Conservation (phyloP, 352 stramenopile species). For the Pythium aristosporum region DNA sequence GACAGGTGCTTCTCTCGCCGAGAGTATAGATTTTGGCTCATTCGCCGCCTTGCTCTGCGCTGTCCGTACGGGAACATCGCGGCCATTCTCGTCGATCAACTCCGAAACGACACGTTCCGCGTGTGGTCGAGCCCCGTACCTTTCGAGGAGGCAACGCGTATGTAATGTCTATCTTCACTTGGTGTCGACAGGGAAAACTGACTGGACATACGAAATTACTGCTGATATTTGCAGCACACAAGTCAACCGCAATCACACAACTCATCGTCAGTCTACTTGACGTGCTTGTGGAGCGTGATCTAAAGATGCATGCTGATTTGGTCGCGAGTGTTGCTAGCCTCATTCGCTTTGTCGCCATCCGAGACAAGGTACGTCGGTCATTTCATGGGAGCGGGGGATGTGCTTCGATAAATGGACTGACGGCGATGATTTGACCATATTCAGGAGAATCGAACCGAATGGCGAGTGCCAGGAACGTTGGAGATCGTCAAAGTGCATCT, state of each 20-base stretch:
- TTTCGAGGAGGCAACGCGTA: conserved; percentile 29
- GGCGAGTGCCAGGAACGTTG: not conserved
- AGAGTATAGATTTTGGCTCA: conserved; percentile 45
- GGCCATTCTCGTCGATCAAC: conserved; percentile 61
- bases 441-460: conserved; percentile 12
- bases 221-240: conserved; percentile 19
- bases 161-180: not conserved
- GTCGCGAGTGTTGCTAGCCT: conserved; percentile 69
- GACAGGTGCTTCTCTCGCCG: not conserved
- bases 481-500: conserved; percentile 6
- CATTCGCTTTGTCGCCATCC: conserved; percentile 57
- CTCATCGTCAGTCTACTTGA: conserved; percentile 37
- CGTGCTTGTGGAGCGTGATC: conserved; percentile 52
- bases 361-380: conserved; percentile 46
- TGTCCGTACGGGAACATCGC: conserved; percentile 76
- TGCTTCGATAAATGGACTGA: not conserved
- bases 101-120: conserved; percentile 45
- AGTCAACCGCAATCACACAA: conserved; percentile 19
- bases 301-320: conserved; percentile 59
- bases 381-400: not conserved
- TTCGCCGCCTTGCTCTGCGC: conserved; percentile 39
- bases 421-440: not conserved
- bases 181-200: not conserved
- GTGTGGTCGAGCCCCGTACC: conserved; percentile 27
- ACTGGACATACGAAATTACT: not conserved